Percentiles rank a stretch among this genome's conserved stretches.
Conservation (phyloP, 305 asterid species). For the Solanum hybrid region DNA sequence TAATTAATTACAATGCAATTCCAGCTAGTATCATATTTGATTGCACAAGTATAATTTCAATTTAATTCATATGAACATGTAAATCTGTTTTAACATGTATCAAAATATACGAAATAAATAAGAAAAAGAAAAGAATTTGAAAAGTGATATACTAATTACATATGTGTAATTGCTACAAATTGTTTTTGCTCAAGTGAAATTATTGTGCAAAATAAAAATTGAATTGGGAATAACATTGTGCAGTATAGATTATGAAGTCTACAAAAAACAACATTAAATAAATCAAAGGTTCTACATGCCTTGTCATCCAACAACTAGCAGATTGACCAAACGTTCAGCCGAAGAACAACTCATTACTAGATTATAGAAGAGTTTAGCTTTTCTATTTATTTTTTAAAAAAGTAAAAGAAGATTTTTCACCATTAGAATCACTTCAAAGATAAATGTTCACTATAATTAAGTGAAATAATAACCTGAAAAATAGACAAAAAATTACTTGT, state of each 20-base stretch:
- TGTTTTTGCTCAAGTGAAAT: neutral
- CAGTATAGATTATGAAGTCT: neutral
- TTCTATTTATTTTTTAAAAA: neutral
- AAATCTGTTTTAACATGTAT: neutral
- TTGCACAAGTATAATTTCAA: neutral
- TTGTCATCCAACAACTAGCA: neutral
- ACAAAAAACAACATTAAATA: neutral
- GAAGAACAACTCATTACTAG: neutral
- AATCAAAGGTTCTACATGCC: neutral
- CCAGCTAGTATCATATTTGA: neutral
- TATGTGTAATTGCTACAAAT: neutral
- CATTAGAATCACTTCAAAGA: neutral
- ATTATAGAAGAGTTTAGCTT: neutral
- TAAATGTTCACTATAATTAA: neutral
- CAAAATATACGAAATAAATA: neutral
- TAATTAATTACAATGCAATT: neutral
- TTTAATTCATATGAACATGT: neutral
- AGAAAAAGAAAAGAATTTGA: neutral
- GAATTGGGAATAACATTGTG: neutral
- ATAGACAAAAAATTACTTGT: neutral
- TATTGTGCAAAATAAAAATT: neutral
- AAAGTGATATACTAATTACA: neutral
- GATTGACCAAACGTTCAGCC: neutral
- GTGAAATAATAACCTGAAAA: neutral
- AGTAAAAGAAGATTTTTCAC: neutral